phyloP scores from a whole-genome alignment of 2,329 filamentous ascomycete species.

The Zymoseptoria pseudotritici region DNA sequence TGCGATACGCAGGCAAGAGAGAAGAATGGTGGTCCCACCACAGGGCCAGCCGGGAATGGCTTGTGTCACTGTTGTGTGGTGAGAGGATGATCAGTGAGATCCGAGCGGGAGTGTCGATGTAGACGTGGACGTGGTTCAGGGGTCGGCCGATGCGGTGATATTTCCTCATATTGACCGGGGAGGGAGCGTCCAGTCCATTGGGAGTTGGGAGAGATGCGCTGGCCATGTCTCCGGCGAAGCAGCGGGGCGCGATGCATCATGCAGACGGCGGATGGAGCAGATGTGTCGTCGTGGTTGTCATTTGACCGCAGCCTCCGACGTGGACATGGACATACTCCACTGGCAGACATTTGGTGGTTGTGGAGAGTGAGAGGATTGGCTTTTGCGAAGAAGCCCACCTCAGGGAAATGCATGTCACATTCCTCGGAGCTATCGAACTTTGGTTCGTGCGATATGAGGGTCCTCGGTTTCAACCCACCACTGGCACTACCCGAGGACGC shows the following conservation, averaged over 20 bases:
- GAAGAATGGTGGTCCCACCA: constrained; percentile 16
- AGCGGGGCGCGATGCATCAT: neutral
- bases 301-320: neutral
- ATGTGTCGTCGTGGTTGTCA: neutral
- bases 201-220: neutral
- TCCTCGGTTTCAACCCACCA: too few relatives aligned
- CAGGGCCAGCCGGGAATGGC: constrained; percentile 9
- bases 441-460: neutral
- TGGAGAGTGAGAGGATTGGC: neutral
- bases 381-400: neutral
- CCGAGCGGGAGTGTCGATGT: too few relatives aligned
- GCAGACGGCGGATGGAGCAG: neutral
- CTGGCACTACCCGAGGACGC: too few relatives aligned
- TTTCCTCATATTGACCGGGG: neutral
- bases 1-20: constrained; percentile 3
- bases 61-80: constrained; percentile 14
- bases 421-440: neutral
- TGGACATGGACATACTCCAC: neutral
- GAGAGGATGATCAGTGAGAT: constrained; percentile 16
- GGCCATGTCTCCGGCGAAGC: neutral
- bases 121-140: constrained; percentile 9
- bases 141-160: constrained; percentile 6
- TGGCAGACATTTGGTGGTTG: neutral
- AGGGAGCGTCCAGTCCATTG: neutral
- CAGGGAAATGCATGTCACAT: neutral